A percentile compares a stretch with the other conserved stretches of the same genome.
These are phyloP conservation scores for Mycena haematopus DNA, from an alignment of 768 basidiomycete species.

Conservation along the genomic window DNA sequence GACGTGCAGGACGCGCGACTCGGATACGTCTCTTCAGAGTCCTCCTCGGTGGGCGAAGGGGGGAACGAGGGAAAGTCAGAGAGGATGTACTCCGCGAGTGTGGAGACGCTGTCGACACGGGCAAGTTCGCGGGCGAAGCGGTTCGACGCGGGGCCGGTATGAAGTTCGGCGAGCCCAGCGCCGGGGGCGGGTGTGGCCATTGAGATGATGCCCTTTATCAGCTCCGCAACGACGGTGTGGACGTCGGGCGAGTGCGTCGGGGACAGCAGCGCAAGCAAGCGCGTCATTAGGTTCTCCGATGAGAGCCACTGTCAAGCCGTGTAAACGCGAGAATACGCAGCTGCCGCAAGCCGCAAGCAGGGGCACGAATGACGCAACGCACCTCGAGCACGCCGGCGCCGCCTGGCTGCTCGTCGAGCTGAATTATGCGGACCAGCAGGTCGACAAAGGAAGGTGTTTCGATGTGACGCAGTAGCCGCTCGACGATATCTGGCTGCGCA, in stretches of 20 bases:
- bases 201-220: conserved; percentile 93
- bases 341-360: not conserved
- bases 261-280: conserved; percentile 82
- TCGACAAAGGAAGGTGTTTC: conserved; percentile 93
- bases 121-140: conserved; percentile 90
- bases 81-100: conserved; percentile 79
- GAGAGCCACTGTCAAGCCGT: conserved; percentile 77
- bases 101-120: conserved; percentile 68
- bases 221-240: conserved; percentile 87
- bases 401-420: conserved; percentile 83
- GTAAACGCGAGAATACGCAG: not conserved
- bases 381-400: conserved; percentile 89
- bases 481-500: conserved; percentile 79
- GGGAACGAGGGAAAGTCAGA: conserved; percentile 53
- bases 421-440: conserved; percentile 87
- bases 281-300: conserved; percentile 79
- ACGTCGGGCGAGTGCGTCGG: conserved; percentile 76
- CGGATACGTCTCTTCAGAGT: conserved; percentile 36
- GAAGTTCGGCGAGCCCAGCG: conserved; percentile 71
- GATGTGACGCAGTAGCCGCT: conserved; percentile 83
- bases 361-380: conserved; percentile 41
- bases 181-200: conserved; percentile 90
- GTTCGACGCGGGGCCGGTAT: conserved; percentile 81
- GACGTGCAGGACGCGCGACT: conserved; percentile 67
- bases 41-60: conserved; percentile 33